phyloP scores from a whole-genome alignment of 108 stramenopile genomes.

The Chaetoceros tenuissimus region DNA sequence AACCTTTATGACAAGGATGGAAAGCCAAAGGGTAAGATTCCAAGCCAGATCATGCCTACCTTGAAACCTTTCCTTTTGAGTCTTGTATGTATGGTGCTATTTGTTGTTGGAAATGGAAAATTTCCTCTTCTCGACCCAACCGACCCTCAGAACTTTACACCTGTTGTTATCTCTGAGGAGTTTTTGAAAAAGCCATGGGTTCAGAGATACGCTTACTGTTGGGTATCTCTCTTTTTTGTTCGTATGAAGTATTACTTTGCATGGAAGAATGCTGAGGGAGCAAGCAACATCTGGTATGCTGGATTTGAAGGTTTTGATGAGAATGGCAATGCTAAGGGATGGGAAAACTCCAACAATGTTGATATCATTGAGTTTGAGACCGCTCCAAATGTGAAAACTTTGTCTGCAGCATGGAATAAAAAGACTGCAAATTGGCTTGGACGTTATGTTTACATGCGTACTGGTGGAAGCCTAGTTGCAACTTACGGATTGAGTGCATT shows the following conservation, averaged over 20 bases:
- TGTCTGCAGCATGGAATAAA: constrained; percentile 93
- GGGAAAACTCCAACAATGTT: constrained; percentile 85
- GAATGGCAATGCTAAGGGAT: constrained; percentile 78
- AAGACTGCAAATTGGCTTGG: constrained; percentile 90
- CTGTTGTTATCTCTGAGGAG: constrained; percentile 46
- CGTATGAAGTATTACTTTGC: constrained; percentile 97
- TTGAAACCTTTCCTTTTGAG: constrained; percentile 60
- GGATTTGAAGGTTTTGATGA: constrained; percentile 89
- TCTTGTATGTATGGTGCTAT: constrained; percentile 59
- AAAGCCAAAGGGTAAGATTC: constrained; percentile 66
- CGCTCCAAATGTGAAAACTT: constrained; percentile 70
- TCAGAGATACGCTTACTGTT: constrained; percentile 56
- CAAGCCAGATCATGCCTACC: constrained; percentile 68
- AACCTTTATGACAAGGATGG: constrained; percentile 59
- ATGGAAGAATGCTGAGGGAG: constrained; percentile 92
- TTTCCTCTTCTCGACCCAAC: constrained; percentile 71
- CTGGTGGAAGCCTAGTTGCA: constrained; percentile 64
- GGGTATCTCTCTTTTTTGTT: constrained; percentile 77
- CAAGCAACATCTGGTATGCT: constrained; percentile 86
- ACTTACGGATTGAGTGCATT: constrained; percentile 89
- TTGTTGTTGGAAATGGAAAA: constrained; percentile 54
- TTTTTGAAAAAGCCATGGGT: constrained; percentile 57
- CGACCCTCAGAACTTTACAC: constrained; percentile 71
- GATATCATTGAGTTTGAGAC: constrained; percentile 90
- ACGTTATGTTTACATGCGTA: constrained; percentile 93